Evolutionary conservation across 495 filamentous ascomycete species (phyloP), one percentile per base, ranked within the genome.

Genomic region (Xylaria venustula): DNA sequence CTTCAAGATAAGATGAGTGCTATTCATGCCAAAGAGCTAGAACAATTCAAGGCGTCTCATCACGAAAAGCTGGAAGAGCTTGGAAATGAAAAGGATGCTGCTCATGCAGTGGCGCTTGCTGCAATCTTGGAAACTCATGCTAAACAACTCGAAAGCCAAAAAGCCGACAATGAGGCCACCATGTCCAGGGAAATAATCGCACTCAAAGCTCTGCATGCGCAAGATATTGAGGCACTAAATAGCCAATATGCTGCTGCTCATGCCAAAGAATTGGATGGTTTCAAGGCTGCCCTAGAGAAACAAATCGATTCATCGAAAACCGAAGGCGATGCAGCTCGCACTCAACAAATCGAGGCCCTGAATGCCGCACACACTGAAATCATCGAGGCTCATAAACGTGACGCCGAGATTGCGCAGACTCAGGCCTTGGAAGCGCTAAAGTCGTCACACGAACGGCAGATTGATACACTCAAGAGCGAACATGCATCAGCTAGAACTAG

Each of bases 1-100:
- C 30, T 75, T 3, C 79, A 75, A 63, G 71, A 73, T 45, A 70
- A 70, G 22, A 57, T 82, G 67, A 67, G 36, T 64, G 62, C 34
- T 19, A 61, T 52, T 14, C 69, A 69, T 66, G 26, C 70, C 30
- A 48, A 70, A 3, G 67, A 78, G 64, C 45, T 78, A 7, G 73
- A 75, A 41, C 67, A 58, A 5, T 49, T 80, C 30, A 67, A 74
- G 14, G 64, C 69, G 17, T 60, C 65, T 50, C 75, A 84, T 45
- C 55, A 60, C 22, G 69, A 75, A 56, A 64, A 71, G 1, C 58
- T 83, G 4, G 63, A 68, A 22, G 54, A 63, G 3, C 22, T 66
- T 14, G 61, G 61, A 54, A 62, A 56, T 2, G 58, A 58, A 3
- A 59, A 23, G 5, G 58, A 64, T 3, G 20, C 59, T n/a, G 51